Percentiles rank a stretch among this genome's conserved stretches.
Conservation (phyloP, 495 filamentous ascomycete species). For the Saxophila tyrrhenica region DNA sequence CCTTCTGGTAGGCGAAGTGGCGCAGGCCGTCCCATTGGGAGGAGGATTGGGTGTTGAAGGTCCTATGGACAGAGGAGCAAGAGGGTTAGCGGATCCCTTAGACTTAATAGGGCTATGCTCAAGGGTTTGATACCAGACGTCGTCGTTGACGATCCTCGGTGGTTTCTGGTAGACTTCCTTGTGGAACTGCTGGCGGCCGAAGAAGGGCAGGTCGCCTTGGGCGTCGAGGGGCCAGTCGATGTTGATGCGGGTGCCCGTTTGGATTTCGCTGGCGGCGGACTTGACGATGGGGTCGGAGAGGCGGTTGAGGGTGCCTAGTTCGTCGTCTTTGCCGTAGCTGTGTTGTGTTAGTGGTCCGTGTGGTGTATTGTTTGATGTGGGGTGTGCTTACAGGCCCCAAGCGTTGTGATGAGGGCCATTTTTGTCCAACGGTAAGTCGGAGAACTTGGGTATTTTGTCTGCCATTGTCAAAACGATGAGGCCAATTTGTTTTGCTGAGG, state of each 20-base stretch:
- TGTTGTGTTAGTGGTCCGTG: not conserved
- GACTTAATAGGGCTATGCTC: too few species aligned
- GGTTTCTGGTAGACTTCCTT: constrained; percentile 27
- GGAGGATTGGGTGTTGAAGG: constrained; percentile 29
- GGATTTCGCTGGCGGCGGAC: constrained; percentile 26
- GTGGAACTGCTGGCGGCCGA: constrained; percentile 30
- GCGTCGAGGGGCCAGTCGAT: constrained; percentile 31
- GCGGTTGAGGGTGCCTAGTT: constrained; percentile 29
- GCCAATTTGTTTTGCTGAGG: too few species aligned
- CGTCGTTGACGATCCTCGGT: constrained; percentile 30
- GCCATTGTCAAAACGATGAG: constrained; percentile 17
- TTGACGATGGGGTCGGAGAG: constrained; percentile 25
- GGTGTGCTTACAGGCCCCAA: constrained; percentile 24
- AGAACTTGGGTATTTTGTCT: constrained; percentile 21
- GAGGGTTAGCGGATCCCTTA: too few species aligned
- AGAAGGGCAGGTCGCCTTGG: constrained; percentile 27
- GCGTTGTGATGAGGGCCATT: constrained; percentile 24
- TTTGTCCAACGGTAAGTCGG: constrained; percentile 22
- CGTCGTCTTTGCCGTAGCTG: constrained; percentile 28
- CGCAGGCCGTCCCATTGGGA: constrained; percentile 28
- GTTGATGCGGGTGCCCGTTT: constrained; percentile 26
- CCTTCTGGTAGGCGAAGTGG: constrained; percentile 27
- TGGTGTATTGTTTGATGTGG: not conserved
- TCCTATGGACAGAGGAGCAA: too few species aligned
- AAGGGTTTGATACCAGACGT: too few species aligned